These are phyloP conservation scores for Nakaseomyces kungkrabaensis DNA, from an alignment of 1,139 yeast species.

Conservation along the genomic window DNA sequence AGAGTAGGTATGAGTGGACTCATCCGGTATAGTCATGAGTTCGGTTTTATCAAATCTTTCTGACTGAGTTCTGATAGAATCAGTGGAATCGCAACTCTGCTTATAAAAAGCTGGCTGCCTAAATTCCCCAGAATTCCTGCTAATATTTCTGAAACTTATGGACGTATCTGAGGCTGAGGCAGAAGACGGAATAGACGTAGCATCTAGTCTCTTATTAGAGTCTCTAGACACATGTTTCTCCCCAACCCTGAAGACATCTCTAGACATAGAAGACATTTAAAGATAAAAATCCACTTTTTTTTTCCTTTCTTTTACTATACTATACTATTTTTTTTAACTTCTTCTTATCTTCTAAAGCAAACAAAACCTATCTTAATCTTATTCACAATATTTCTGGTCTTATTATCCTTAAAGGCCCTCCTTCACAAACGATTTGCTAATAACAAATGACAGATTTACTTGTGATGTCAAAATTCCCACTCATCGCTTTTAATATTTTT, in stretches of 20 bases:
- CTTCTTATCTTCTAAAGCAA: too few species aligned
- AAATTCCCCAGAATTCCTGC: neutral
- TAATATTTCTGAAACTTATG: neutral
- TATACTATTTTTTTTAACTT: too few species aligned
- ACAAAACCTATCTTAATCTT: too few species aligned
- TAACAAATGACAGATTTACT: too few species aligned
- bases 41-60: conserved; percentile 24
- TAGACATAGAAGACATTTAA: conserved; percentile 7
- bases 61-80: conserved; percentile 11
- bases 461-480: too few species aligned
- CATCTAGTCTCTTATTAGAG: conserved; percentile 3
- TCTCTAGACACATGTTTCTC: conserved; percentile 11
- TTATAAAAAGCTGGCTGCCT: neutral
- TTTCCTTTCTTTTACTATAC: neutral
- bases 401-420: too few species aligned
- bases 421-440: too few species aligned
- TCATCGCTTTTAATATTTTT: too few species aligned
- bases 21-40: conserved; percentile 55
- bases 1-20: conserved; percentile 76
- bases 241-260: conserved; percentile 10
- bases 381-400: too few species aligned
- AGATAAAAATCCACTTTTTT: neutral
- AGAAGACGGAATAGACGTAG: conserved; percentile 5
- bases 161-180: conserved; percentile 3
- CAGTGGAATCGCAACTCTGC: conserved; percentile 3